These are phyloP conservation scores for Chaetomiaceae sp. DNA, from an alignment of 2,329 filamentous ascomycete species.

Conservation along the genomic window DNA sequence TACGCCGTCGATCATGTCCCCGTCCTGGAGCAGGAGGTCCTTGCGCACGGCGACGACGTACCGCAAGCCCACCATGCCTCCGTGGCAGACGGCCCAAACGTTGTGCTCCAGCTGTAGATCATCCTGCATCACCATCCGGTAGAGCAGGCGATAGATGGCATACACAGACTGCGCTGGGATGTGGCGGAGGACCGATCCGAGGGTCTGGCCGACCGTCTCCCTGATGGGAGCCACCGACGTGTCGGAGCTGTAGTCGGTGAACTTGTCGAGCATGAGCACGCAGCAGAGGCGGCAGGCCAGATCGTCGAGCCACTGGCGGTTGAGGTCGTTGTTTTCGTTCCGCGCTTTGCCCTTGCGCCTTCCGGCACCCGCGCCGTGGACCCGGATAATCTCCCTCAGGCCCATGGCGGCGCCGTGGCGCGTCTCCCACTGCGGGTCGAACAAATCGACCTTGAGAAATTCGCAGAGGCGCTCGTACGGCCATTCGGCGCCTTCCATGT, in stretches of 20 bases:
- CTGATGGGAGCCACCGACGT: conserved; percentile 94
- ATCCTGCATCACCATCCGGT: conserved; percentile 87
- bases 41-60: conserved; percentile 95
- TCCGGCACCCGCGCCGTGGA: conserved; percentile 87
- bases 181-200: conserved; percentile 84
- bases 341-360: conserved; percentile 66
- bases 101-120: conserved; percentile 69
- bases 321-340: conserved; percentile 71
- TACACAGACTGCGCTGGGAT: conserved; percentile 75
- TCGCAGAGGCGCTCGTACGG: conserved; percentile 92
- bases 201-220: conserved; percentile 89
- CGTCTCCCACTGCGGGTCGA: conserved; percentile 91
- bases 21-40: conserved; percentile 80
- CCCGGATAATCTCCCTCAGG: conserved; percentile 81
- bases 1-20: conserved; percentile 85
- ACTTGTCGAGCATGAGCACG: conserved; percentile 94
- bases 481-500: conserved; percentile 80
- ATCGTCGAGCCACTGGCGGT: conserved; percentile 86
- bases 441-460: conserved; percentile 87
- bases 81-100: conserved; percentile 93
- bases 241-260: conserved; percentile 96
- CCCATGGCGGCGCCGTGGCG: conserved; percentile 96
- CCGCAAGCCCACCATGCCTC: conserved; percentile 93
- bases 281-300: conserved; percentile 91
- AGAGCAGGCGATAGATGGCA: conserved; percentile 76